Evolutionary conservation across 805 yeast species (phyloP).

Genomic region (Komagataella pseudopastoris): DNA sequence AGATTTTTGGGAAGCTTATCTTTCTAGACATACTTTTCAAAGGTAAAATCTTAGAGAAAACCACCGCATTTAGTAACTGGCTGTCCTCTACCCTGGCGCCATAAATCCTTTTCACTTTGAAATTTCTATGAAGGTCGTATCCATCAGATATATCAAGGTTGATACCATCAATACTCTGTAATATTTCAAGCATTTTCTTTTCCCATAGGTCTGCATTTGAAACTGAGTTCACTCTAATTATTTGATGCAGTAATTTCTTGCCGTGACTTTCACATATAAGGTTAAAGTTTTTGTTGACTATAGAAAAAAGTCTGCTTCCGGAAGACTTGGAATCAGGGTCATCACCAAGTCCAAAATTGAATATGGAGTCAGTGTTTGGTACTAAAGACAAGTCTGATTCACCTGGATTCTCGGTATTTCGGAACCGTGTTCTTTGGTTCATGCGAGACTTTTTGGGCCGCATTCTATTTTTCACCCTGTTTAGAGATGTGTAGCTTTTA

Average conservation of each 20-base stretch:
- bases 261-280: conserved; percentile 26
- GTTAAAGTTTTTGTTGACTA: conserved; percentile 4
- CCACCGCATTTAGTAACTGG: conserved; percentile 57
- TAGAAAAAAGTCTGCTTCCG: conserved; percentile 2
- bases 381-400: not conserved
- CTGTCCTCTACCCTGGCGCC: conserved; percentile 63
- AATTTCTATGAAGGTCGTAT: conserved; percentile 76
- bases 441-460: not conserved
- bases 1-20: conserved; percentile 58
- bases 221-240: conserved; percentile 47
- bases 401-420: not conserved
- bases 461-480: not conserved
- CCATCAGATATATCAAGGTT: conserved; percentile 48
- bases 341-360: not conserved
- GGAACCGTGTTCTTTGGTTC: not conserved
- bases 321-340: not conserved
- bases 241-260: conserved; percentile 39
- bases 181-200: conserved; percentile 29
- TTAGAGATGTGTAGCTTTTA: not conserved
- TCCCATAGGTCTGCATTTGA: conserved; percentile 46
- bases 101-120: conserved; percentile 71
- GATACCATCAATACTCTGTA: conserved; percentile 43
- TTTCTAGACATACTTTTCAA: conserved; percentile 60
- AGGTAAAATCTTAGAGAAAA: conserved; percentile 76
- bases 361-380: not conserved